Conservation (phyloP, 306 rosid species). For the Coriaria nepalensis region DNA sequence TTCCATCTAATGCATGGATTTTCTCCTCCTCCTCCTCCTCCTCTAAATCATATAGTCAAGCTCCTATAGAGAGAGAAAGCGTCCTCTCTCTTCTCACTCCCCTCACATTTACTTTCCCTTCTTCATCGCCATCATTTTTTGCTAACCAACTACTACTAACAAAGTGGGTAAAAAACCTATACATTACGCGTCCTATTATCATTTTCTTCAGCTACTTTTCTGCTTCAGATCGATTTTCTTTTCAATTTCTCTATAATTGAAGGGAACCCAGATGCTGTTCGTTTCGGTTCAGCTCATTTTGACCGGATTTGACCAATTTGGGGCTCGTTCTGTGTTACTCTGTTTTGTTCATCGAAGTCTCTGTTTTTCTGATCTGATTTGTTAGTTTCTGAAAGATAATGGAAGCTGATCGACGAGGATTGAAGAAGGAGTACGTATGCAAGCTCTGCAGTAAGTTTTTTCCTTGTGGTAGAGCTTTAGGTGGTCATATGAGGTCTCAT, state of each 20-base stretch:
- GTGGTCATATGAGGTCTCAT: constrained; percentile 97
- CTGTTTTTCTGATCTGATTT: not conserved
- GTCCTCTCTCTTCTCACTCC: constrained; percentile 20
- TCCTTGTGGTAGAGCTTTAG: constrained; percentile 82
- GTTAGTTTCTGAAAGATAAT: constrained; percentile 12
- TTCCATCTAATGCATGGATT: constrained; percentile 67
- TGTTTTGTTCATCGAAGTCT: constrained; percentile 14
- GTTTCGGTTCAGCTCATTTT: no score
- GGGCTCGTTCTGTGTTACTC: not conserved
- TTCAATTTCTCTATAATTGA: no score
- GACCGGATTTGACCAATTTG: not conserved
- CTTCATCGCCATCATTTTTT: constrained; percentile 22
- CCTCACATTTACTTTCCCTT: constrained; percentile 13
- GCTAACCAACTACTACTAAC: no score
- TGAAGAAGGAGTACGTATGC: constrained; percentile 38
- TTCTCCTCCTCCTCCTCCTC: constrained; percentile 52
- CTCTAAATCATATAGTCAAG: constrained; percentile 47
- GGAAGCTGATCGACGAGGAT: constrained; percentile 36
- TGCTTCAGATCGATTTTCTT: no score
- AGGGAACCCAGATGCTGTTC: no score
- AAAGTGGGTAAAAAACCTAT: no score
- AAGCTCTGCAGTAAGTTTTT: constrained; percentile 74
- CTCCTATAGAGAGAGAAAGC: constrained; percentile 3
- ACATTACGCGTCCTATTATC: no score
- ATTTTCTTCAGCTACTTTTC: no score